Evolutionary conservation across 345 rosid species (phyloP), one percentile per base, ranked within the genome.

Genomic region (Hibiscus trionum): DNA sequence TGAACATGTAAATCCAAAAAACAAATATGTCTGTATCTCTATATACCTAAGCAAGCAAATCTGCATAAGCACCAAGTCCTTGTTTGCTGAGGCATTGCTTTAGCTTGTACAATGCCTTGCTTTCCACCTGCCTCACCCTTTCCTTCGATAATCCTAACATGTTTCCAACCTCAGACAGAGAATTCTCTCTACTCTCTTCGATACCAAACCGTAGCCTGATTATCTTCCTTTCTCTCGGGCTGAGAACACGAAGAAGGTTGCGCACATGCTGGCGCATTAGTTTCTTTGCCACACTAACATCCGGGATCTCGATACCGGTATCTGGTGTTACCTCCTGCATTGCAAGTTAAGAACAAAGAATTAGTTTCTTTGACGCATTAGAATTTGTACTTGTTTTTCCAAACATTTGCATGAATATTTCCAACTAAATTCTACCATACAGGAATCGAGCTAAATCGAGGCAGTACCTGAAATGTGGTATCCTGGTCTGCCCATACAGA

Each of bases 281-380:
- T 62, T 88, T 82, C 71, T 86, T 94, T 33, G 81, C 79, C 55
- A 85, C 89, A 27, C 86, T 80, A 50, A 83, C 66, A 10, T 84
- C 83, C 1, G 96, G 98, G 73, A 71, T 82, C 79, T 87, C 95
- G 53, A 86, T 73, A 77, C 79, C 80, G 5, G 81, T 69, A 77
- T 94, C 98, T 11, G 93, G 87, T 63, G 91, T 90, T 76, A 88
- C 65, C 77, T 91, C 97, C 97, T 85, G 84, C 79, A 77, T 19
- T 52, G 39, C 5, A 33, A 16, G 59, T 53, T 42, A 47, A 49
- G 37, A 61, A n/a, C 55, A 24, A 21, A 39, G 53, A 71, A 24
- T 21, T 39, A 39, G 15, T 35, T 49, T 14, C 50, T 44, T 44
- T 44, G 47, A 8, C 14, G 0, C 47, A 5, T 11, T 21, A 65